phyloP scores from a whole-genome alignment of 495 filamentous ascomycete genomes.

The Hypoxylon crocopeplum region DNA sequence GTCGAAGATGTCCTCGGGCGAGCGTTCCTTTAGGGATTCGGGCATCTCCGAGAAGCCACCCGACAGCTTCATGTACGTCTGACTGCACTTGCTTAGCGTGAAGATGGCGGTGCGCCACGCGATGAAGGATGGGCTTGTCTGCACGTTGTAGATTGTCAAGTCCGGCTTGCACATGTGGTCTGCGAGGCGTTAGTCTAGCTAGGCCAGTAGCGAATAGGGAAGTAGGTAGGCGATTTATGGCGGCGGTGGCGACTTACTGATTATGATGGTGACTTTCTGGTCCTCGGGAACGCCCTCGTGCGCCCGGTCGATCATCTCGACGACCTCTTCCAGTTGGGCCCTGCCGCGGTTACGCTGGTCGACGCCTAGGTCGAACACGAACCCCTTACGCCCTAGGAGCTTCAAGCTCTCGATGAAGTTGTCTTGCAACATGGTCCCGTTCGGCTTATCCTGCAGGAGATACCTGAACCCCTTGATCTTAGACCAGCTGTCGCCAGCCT shows the following conservation, averaged over 20 bases:
- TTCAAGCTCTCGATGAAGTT: constrained; percentile 73
- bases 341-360: constrained; percentile 73
- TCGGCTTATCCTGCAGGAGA: constrained; percentile 76
- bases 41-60: constrained; percentile 80
- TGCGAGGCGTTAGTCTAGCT: constrained; percentile 39
- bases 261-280: constrained; percentile 67
- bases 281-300: constrained; percentile 64
- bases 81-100: constrained; percentile 62
- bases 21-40: constrained; percentile 45
- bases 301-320: constrained; percentile 72
- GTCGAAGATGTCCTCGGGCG: constrained; percentile 55
- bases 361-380: constrained; percentile 82
- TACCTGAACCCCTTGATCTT: constrained; percentile 75
- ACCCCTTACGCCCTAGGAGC: constrained; percentile 65
- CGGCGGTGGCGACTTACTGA: constrained; percentile 61
- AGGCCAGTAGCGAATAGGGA: neutral
- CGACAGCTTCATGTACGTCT: constrained; percentile 87
- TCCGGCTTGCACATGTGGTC: constrained; percentile 92
- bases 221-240: neutral
- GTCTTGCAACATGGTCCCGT: constrained; percentile 64
- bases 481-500: constrained; percentile 53
- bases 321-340: constrained; percentile 73
- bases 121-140: constrained; percentile 63
- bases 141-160: constrained; percentile 58
- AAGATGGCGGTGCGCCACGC: constrained; percentile 62